Conservation (phyloP, 2,329 filamentous ascomycete genomes). For the Botrytis sinoallii region DNA sequence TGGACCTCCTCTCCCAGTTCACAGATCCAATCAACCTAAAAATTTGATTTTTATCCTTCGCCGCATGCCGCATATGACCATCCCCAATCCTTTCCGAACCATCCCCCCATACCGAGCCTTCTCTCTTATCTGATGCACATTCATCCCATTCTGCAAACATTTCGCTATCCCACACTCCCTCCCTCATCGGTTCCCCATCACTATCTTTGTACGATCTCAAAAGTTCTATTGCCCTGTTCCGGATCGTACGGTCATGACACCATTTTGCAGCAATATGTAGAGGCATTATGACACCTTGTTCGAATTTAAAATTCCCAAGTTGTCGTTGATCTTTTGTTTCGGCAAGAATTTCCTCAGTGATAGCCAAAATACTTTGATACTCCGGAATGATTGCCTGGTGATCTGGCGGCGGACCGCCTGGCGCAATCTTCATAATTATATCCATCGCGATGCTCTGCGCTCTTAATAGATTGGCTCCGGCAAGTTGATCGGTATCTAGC, state of each 20-base stretch:
- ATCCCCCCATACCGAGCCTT: conserved; percentile 6
- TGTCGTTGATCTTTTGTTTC: conserved; percentile 1
- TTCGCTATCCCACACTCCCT: conserved; percentile 14
- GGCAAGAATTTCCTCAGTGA: neutral
- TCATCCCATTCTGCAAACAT: conserved; percentile 10
- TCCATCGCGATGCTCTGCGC: conserved; percentile 4
- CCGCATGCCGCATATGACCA: conserved; percentile 13
- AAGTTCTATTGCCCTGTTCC: neutral
- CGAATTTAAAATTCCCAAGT: conserved; percentile 12
- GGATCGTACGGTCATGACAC: neutral
- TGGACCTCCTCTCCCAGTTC: neutral
- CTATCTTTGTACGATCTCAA: neutral
- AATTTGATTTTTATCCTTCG: conserved; percentile 6
- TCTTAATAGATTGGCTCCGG: neutral
- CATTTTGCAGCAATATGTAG: conserved; percentile 8
- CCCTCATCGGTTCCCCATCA: conserved; percentile 11
- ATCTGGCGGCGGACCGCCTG: neutral
- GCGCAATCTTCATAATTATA: neutral
- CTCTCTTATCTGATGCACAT: neutral
- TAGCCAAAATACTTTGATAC: neutral
- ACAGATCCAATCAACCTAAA: neutral
- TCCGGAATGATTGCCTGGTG: neutral
- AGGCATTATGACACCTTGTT: conserved; percentile 8
- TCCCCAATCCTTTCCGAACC: neutral
- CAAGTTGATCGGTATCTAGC: neutral